Evolutionary conservation across 441 rosid genomes (phyloP).

Genomic region (Dalechampia spathulata): DNA sequence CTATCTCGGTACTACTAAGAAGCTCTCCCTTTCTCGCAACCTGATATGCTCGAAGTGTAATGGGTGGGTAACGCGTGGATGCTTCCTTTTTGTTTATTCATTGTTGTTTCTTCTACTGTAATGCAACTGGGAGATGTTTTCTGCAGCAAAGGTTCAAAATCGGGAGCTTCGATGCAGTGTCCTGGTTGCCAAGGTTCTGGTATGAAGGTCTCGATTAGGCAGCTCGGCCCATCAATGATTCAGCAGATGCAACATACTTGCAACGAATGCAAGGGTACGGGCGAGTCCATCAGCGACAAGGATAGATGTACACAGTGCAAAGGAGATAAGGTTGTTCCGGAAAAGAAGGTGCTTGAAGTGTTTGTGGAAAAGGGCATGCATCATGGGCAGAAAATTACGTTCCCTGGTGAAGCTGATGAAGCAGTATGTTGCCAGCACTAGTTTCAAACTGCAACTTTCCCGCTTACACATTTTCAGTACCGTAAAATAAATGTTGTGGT

Average conservation of each 20-base stretch:
- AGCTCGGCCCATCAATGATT: constrained; percentile 75
- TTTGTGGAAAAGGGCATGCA: constrained; percentile 77
- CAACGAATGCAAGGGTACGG: constrained; percentile 75
- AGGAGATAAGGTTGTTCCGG: constrained; percentile 68
- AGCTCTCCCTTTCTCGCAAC: constrained; percentile 71
- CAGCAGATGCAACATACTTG: constrained; percentile 88
- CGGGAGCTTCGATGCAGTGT: constrained; percentile 62
- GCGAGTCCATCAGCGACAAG: constrained; percentile 53
- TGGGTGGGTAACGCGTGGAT: constrained; percentile 32
- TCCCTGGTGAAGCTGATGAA: constrained; percentile 85
- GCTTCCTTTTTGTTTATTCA: neutral
- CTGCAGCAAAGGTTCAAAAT: constrained; percentile 71
- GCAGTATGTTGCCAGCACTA: no score
- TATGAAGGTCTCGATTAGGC: constrained; percentile 75
- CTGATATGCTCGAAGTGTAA: constrained; percentile 61
- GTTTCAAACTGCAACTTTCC: no score
- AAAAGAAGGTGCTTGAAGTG: constrained; percentile 73
- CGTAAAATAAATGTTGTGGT: no score
- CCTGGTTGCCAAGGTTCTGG: constrained; percentile 74
- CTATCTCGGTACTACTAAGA: constrained; percentile 58
- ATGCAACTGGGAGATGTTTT: neutral
- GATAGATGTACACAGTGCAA: constrained; percentile 65
- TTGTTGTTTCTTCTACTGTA: neutral
- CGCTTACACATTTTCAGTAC: no score
- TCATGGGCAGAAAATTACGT: constrained; percentile 70